Evolutionary conservation across 108 stramenopile species (phyloP), one percentile per base, ranked within the genome.

Genomic region (Nitzschia sp.): DNA sequence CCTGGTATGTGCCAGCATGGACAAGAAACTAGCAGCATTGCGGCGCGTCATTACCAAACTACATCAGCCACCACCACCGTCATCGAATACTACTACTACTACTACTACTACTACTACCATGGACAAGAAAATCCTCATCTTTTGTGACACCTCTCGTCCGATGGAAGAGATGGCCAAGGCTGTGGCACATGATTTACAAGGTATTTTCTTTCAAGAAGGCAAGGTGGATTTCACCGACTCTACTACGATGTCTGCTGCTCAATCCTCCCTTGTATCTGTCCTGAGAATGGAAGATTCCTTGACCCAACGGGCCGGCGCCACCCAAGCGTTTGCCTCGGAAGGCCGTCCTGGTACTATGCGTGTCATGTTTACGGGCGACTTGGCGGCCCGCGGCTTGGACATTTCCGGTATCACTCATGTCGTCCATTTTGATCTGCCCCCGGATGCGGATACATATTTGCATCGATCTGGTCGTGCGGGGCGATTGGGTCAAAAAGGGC

Each of bases 381-480:
- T 94, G 58, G 95, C 92, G 31, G 93, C 95, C 2, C 78, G 96
- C 1, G 96, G 95, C 0, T 71, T 97, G 53, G 95, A 97, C 59
- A 67, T 96, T 22, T 68, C 76, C 8, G 81, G 84, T 38, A 79
- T 95, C 15, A 63, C 93, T 26, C 93, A 91, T 66, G 93, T 97
- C 11, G 81, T 97, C 57, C 84, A 97, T 44, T 94, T 84, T 68
- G 93, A 95, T 68, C 50, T 97, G 19, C 93, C 96, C 8, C 70
- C 58, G 47, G 87, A 92, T 58, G 77, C 77, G 21, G 91, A 93
- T 54, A 83, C 85, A 21, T 97, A 95, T 71, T 83, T 93, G 34
- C 96, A 97, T 77, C 81, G 96, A 54, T 86, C 87, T 19, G 96
- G 96, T 50, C 87, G 96, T 8, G 79, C 96, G 21, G 96, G 94